Evolutionary conservation across 1,139 yeast genomes (phyloP).

Genomic region (Saccharomycopsis hybrid): DNA sequence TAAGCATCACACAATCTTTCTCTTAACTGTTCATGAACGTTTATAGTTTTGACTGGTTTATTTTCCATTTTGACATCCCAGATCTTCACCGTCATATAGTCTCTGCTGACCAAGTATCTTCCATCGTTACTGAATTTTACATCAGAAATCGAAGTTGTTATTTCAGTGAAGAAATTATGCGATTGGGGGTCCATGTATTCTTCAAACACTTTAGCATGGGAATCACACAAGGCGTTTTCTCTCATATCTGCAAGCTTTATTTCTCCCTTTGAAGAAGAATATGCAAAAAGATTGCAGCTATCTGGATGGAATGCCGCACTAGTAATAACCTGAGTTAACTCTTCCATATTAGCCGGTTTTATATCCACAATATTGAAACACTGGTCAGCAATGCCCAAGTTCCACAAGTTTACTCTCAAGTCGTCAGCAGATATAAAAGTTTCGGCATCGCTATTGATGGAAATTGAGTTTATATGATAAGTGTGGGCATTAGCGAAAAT

Average conservation of each 20-base stretch:
- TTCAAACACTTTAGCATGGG: slow-evolving; percentile 83
- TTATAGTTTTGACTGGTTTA: slow-evolving; percentile 88
- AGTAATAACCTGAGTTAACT: slow-evolving; percentile 96
- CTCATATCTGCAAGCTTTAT: slow-evolving; percentile 97
- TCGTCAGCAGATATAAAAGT: slow-evolving; percentile 93
- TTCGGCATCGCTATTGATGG: slow-evolving; percentile 93
- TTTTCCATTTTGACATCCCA: slow-evolving; percentile 99
- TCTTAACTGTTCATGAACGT: slow-evolving; percentile 91
- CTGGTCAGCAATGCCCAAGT: slow-evolving; percentile 89
- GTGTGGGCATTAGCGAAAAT: slow-evolving; percentile 96
- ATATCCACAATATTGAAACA: slow-evolving; percentile 95
- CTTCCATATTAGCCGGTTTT: slow-evolving; percentile 98
- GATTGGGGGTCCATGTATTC: slow-evolving; percentile 90
- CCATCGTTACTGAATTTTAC: slow-evolving; percentile 92
- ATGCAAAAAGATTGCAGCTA: slow-evolving; percentile 91
- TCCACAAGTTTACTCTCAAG: slow-evolving; percentile 93
- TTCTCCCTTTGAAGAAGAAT: slow-evolving; percentile 94
- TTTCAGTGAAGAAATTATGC: slow-evolving; percentile 95
- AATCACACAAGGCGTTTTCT: slow-evolving; percentile 88
- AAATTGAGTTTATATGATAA: slow-evolving; percentile 93
- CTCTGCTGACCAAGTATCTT: slow-evolving; percentile 89
- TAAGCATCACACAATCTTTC: slow-evolving; percentile 94
- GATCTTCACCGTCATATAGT: slow-evolving; percentile 93
- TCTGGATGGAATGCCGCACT: slow-evolving; percentile 94
- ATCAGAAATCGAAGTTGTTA: slow-evolving; percentile 90